Percentiles rank a stretch among this genome's conserved stretches.
Evolutionary conservation across 1,139 yeast genomes (phyloP).

Genomic region (Yamadazyma pseudoaaseri): DNA sequence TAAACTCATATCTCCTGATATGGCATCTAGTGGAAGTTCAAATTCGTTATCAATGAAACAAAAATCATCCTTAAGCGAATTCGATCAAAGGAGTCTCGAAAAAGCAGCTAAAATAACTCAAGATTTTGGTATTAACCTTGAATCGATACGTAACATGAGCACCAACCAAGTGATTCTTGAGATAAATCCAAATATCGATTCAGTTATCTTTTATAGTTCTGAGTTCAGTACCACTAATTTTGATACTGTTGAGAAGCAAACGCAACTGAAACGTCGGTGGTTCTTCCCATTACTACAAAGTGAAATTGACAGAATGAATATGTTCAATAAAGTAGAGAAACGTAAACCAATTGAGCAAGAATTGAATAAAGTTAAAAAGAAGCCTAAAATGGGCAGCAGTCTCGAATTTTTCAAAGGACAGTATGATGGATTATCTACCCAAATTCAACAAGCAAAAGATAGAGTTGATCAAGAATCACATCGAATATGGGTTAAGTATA

Average conservation of each 20-base stretch:
- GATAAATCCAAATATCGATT: constrained; percentile 37
- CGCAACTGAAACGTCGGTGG: constrained; percentile 31
- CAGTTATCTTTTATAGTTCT: constrained; percentile 27
- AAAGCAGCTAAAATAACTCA: constrained; percentile 28
- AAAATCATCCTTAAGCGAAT: constrained; percentile 22
- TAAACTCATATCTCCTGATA: constrained; percentile 44
- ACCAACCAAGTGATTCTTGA: constrained; percentile 30
- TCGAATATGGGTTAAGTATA: constrained; percentile 86
- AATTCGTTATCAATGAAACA: constrained; percentile 16
- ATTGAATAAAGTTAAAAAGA: constrained; percentile 17
- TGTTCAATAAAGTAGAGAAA: constrained; percentile 12
- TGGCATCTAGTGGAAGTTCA: constrained; percentile 20
- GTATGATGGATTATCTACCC: constrained; percentile 34
- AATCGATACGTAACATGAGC: constrained; percentile 33
- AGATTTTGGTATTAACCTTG: constrained; percentile 29
- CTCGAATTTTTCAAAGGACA: constrained; percentile 41
- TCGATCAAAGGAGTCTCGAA: constrained; percentile 27
- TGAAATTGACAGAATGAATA: constrained; percentile 38
- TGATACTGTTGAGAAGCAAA: constrained; percentile 18
- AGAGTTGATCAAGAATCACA: constrained; percentile 17
- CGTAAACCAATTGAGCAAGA: constrained; percentile 19
- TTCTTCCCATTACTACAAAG: constrained; percentile 38
- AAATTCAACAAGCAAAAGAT: constrained; percentile 14
- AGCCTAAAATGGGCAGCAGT: constrained; percentile 24
- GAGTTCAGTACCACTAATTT: constrained; percentile 18